A percentile compares a stretch with the other conserved stretches of the same genome.
Conservation (phyloP, 1,284 basidiomycete genomes). For the Marasmius oreades region DNA sequence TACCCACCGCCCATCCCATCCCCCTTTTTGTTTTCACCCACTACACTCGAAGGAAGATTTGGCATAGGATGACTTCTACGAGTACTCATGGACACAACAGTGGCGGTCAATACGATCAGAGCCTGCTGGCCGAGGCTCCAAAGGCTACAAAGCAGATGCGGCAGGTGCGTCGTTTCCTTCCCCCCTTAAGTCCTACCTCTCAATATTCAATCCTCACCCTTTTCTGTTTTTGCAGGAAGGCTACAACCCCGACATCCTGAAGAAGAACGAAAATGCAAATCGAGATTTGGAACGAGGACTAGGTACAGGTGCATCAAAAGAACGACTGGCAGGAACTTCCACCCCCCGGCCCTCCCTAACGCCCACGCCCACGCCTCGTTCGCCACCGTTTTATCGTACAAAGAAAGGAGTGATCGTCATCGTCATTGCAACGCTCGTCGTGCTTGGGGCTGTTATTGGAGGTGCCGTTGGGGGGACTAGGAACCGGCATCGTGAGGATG, state of each 20-base stretch:
- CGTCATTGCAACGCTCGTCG: constrained; percentile 20
- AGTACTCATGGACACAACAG: background rate
- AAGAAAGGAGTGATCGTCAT: constrained; percentile 20
- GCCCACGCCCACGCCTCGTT: background rate
- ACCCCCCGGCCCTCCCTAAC: background rate
- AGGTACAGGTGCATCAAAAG: background rate
- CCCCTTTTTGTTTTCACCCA: no score
- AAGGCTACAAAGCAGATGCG: background rate
- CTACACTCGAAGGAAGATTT: no score
- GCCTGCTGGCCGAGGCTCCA: background rate
- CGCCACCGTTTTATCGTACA: constrained; percentile 13
- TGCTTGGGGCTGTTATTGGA: constrained; percentile 24
- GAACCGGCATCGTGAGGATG: constrained; percentile 10
- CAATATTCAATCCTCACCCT: background rate
- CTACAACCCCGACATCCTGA: constrained; percentile 7
- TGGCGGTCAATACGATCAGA: background rate
- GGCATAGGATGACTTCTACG: background rate
- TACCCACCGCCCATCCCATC: background rate
- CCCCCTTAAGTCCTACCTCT: background rate
- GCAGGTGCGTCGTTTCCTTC: background rate
- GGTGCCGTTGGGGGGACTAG: constrained; percentile 25
- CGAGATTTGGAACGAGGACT: background rate
- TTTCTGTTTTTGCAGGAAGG: constrained; percentile 5
- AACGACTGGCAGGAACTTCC: background rate
- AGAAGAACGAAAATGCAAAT: background rate